These are phyloP conservation scores for Bocquillonia castaneifolia DNA, from an alignment of 441 rosid species.

Conservation along the genomic window DNA sequence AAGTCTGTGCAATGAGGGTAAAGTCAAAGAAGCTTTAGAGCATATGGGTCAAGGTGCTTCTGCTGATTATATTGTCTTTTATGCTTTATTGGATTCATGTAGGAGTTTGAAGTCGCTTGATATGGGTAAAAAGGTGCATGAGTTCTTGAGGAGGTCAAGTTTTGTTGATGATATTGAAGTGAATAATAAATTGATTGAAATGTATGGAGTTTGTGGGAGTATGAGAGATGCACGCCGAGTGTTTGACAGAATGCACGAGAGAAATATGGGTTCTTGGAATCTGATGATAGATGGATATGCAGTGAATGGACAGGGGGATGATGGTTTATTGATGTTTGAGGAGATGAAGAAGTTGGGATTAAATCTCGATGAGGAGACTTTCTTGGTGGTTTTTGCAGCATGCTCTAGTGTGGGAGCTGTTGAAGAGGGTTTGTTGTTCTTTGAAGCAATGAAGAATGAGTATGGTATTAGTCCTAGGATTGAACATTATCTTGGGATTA, in stretches of 20 bases:
- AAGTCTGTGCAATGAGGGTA: constrained; percentile 47
- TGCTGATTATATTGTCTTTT: constrained; percentile 39
- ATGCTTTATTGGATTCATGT: constrained; percentile 36
- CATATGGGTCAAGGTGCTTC: constrained; percentile 35
- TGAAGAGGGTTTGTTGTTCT: constrained; percentile 38
- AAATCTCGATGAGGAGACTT: constrained; percentile 39
- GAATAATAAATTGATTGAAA: constrained; percentile 48
- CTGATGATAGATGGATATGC: constrained; percentile 51
- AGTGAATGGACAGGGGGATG: constrained; percentile 38
- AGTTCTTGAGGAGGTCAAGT: constrained; percentile 35
- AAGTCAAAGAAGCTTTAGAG: constrained; percentile 43
- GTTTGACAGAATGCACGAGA: constrained; percentile 46
- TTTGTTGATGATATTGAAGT: constrained; percentile 34
- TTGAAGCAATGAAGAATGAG: constrained; percentile 43
- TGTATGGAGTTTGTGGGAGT: constrained; percentile 54
- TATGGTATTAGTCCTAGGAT: constrained; percentile 39
- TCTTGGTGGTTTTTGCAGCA: constrained; percentile 38
- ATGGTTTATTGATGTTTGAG: constrained; percentile 48
- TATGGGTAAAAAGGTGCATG: constrained; percentile 38
- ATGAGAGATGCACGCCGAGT: constrained; percentile 43
- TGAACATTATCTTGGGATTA: constrained; percentile 43
- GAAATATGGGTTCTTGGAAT: constrained; percentile 53
- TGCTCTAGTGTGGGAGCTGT: constrained; percentile 52
- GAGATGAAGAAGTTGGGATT: constrained; percentile 39
- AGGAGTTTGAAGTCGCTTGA: constrained; percentile 38